These are phyloP conservation scores for Hyaloscypha hepaticicola DNA, from an alignment of 495 filamentous ascomycete genomes.

Conservation along the genomic window DNA sequence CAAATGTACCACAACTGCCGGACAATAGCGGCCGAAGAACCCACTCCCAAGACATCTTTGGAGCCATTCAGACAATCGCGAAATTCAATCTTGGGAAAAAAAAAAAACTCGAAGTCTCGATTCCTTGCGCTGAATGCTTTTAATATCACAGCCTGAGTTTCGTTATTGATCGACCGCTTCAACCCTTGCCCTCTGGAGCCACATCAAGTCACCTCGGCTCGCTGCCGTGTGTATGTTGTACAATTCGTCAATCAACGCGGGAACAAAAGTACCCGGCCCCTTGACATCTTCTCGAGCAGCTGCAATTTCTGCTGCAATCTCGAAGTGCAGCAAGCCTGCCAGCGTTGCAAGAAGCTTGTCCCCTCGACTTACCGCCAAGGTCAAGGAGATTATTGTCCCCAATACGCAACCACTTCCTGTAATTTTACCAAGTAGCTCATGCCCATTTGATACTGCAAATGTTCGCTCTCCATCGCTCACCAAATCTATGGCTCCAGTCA, in stretches of 20 bases:
- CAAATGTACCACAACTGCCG: neutral
- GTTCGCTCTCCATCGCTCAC: slow-evolving; percentile 71
- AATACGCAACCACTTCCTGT: slow-evolving; percentile 89
- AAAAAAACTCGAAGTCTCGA: neutral
- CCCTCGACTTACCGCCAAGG: slow-evolving; percentile 56
- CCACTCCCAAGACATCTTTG: too few species aligned
- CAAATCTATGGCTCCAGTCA: slow-evolving; percentile 81
- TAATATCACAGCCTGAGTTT: neutral
- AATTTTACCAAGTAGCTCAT: slow-evolving; percentile 72
- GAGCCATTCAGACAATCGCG: neutral
- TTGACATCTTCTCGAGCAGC: slow-evolving; percentile 56
- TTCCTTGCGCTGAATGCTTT: neutral
- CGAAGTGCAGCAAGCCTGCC: slow-evolving; percentile 74
- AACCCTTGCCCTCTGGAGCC: slow-evolving; percentile 24
- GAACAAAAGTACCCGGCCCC: slow-evolving; percentile 87
- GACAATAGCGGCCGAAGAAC: neutral
- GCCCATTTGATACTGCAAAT: slow-evolving; percentile 71
- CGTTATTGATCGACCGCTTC: neutral
- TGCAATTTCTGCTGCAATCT: slow-evolving; percentile 82
- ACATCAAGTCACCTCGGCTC: slow-evolving; percentile 11
- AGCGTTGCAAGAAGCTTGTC: slow-evolving; percentile 69
- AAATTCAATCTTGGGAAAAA: neutral
- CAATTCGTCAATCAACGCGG: slow-evolving; percentile 77
- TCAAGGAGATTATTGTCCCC: slow-evolving; percentile 76
- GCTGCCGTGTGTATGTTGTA: slow-evolving; percentile 37